Evolutionary conservation across 2,329 filamentous ascomycete genomes (phyloP).

Genomic region (Hypoxylon rubiginosum): DNA sequence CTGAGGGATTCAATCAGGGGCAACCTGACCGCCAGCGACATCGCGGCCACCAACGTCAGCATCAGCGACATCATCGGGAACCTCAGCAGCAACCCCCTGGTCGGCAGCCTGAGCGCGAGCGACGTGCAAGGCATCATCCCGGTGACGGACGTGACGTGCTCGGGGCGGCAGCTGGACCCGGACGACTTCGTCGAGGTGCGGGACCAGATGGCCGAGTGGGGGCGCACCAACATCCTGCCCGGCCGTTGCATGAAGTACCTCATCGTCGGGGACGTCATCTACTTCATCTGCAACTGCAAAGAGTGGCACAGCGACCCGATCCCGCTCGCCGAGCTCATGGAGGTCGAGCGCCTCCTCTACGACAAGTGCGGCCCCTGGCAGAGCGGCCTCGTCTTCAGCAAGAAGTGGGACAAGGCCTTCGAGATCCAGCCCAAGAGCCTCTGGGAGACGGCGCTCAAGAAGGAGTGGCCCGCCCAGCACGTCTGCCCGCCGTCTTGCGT

Average conservation of each 20-base stretch:
- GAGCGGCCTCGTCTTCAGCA: conserved; percentile 2
- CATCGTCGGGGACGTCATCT: background rate
- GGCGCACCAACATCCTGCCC: background rate
- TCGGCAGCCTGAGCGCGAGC: no score
- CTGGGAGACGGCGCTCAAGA: background rate
- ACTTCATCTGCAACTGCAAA: conserved; percentile 14
- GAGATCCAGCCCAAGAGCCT: background rate
- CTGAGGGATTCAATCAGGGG: no score
- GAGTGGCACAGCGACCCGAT: background rate
- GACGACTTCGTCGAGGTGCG: background rate
- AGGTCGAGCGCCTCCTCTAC: background rate
- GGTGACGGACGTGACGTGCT: background rate
- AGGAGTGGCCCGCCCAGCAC: background rate
- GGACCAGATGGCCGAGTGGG: background rate
- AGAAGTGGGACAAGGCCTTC: conserved; percentile 12
- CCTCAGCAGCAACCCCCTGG: no score
- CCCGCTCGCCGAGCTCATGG: background rate
- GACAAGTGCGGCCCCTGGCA: background rate
- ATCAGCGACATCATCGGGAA: background rate
- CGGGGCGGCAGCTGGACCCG: background rate
- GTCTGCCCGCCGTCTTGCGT: background rate
- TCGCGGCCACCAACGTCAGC: no score
- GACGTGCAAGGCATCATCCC: background rate
- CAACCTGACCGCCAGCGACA: no score
- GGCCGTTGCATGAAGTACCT: background rate